Evolutionary conservation across 2,329 filamentous ascomycete species (phyloP).

Genomic region (Cercospora sp.): DNA sequence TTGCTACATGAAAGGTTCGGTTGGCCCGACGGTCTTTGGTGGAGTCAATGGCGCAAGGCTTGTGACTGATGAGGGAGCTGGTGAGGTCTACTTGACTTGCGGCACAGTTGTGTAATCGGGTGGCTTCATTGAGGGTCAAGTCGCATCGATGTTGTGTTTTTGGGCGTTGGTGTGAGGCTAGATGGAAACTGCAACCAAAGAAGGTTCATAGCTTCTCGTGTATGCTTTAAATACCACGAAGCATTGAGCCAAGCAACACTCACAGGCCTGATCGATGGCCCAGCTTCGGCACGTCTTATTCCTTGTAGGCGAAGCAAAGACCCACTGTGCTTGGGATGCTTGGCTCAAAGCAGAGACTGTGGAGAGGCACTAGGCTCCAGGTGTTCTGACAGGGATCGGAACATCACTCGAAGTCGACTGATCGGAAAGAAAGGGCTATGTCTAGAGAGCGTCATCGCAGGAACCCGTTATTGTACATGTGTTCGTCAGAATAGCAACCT

Average conservation of each 20-base stretch:
- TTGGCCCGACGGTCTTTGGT: conserved; percentile 27
- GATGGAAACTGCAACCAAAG: background rate
- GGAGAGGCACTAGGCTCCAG: background rate
- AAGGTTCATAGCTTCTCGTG: background rate
- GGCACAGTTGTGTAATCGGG: background rate
- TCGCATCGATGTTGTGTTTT: background rate
- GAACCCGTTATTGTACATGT: background rate
- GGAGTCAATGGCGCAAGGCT: conserved; percentile 33
- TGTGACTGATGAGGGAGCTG: conserved; percentile 15
- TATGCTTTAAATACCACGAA: background rate
- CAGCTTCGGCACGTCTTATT: background rate
- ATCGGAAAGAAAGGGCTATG: background rate
- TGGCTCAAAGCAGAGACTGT: background rate
- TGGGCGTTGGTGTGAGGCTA: background rate
- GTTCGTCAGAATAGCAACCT: background rate
- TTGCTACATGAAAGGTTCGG: conserved; percentile 36
- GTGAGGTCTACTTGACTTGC: conserved; percentile 13
- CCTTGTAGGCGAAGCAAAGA: background rate
- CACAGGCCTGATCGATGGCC: background rate
- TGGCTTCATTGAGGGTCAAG: background rate
- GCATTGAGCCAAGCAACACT: background rate
- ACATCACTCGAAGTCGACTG: background rate
- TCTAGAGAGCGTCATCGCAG: background rate
- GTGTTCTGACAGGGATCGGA: background rate
- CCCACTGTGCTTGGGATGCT: background rate